Evolutionary conservation across 2,329 filamentous ascomycete genomes (phyloP), one percentile per base, ranked within the genome.

Genomic region (Aspergillus fumigatiaffinis): DNA sequence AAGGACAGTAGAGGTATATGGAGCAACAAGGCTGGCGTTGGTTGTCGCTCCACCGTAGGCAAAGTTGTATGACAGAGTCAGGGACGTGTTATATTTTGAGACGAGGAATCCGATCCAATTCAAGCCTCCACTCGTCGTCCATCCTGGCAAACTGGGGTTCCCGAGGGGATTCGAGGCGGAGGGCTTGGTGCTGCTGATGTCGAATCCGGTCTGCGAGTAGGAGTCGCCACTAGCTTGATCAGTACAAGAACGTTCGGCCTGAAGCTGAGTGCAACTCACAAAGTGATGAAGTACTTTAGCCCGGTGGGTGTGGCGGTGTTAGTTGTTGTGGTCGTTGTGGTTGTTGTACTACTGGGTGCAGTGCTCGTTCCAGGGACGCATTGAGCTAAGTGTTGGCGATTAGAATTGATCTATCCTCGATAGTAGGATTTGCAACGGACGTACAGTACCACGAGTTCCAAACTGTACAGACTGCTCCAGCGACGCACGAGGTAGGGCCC

Each of bases 91-190:
- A 26, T 57, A 59, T 10, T 44, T 51, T 2, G 51, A 49, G 35
- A 58, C 51, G 1, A 60, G 48, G 5, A 56, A 26, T 0, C 50
- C 49, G 29, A 60, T 53, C 59, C 59, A 60, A 38, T 60, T 60
- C 2, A 56, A 10, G 26, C 59, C 59, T 20, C 56, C 59, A 8
- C 53, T 28, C 1, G 56, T 20, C 0, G 56, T 58, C 51, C 56
- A 59, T 21, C 57, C 57, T 12, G 57, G 57, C 35, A 51, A 50
- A 4, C 26, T 50, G 20, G 59, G 59, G 47, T 60, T 60, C 7
- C 59, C 59, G 29, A 60, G 50, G 1, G 59, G 59, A 44, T 60
- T 60, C 1, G 41, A n/a, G 4, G 53, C 41, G 8, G 59, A 60
- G n/a, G 59, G 59, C 17, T 56, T 47, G 21, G 46, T 50, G 21